phyloP scores from a whole-genome alignment of 2,329 filamentous ascomycete species.

The Madurella mycetomatis region DNA sequence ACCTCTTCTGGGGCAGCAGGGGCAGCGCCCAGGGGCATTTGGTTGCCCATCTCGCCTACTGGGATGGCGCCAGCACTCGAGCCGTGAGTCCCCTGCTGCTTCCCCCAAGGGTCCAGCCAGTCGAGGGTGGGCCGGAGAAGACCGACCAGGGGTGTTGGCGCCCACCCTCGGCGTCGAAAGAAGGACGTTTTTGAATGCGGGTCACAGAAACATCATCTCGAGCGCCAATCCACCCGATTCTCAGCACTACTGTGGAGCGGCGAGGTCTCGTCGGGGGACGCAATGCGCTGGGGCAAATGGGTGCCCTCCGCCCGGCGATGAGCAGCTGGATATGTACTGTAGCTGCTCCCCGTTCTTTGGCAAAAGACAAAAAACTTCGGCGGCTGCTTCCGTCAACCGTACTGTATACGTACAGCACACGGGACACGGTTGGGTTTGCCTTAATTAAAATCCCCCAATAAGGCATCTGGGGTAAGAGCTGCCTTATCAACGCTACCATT shows the following conservation, averaged over 20 bases:
- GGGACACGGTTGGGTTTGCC: neutral
- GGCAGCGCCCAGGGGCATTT: constrained; percentile 8
- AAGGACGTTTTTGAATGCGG: neutral
- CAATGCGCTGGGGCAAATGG: too few species aligned
- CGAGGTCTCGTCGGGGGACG: neutral
- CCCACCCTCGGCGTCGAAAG: neutral
- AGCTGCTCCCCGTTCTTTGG: neutral
- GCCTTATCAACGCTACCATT: neutral
- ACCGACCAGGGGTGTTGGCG: constrained; percentile 2
- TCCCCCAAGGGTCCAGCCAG: constrained; percentile 15
- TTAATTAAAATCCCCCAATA: neutral
- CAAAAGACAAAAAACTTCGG: neutral
- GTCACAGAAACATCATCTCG: neutral
- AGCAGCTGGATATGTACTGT: too few species aligned
- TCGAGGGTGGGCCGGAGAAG: constrained; percentile 8
- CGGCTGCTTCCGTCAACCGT: neutral
- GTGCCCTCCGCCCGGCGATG: too few species aligned
- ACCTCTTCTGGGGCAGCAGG: constrained; percentile 13
- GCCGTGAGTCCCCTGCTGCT: constrained; percentile 14
- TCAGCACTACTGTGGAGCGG: neutral
- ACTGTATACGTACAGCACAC: neutral
- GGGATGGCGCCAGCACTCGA: neutral
- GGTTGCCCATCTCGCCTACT: constrained; percentile 27
- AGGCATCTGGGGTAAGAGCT: constrained; percentile 1
- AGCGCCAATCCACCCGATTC: neutral